Evolutionary conservation across 768 basidiomycete genomes (phyloP).

Genomic region (Zangia roseola): DNA sequence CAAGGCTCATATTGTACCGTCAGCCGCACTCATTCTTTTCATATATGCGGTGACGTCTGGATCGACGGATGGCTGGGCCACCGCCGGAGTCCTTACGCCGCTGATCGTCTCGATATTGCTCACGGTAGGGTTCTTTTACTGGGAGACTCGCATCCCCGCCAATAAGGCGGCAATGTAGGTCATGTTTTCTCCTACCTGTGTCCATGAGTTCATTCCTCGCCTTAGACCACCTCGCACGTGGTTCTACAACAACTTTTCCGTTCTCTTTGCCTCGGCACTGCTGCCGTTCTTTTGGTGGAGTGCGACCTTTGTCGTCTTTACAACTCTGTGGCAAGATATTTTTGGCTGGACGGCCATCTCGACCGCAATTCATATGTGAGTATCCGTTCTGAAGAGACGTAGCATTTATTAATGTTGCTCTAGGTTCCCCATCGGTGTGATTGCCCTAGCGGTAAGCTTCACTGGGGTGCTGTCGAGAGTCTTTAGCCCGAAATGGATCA

Average conservation of each 20-base stretch:
- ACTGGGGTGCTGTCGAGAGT: conserved; percentile 39
- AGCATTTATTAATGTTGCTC: conserved; percentile 1
- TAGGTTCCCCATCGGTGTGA: conserved; percentile 43
- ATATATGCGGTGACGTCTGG: conserved; percentile 47
- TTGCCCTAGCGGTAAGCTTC: conserved; percentile 37
- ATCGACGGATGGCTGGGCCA: conserved; percentile 49
- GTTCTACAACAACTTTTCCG: conserved; percentile 41
- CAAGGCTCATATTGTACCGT: not conserved
- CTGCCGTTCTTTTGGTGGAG: conserved; percentile 45
- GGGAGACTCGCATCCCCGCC: conserved; percentile 43
- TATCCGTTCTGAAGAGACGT: not conserved
- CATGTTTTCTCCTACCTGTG: not conserved
- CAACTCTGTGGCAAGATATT: conserved; percentile 40
- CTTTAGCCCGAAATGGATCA: conserved; percentile 43
- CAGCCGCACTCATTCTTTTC: conserved; percentile 39
- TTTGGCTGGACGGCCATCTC: conserved; percentile 43
- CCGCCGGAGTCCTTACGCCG: conserved; percentile 43
- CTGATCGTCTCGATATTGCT: conserved; percentile 46
- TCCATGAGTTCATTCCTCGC: not conserved
- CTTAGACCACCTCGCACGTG: conserved; percentile 42
- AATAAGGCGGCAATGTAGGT: conserved; percentile 44
- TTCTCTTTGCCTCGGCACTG: conserved; percentile 38
- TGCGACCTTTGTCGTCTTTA: conserved; percentile 33
- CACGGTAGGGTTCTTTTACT: conserved; percentile 46
- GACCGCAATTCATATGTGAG: conserved; percentile 41